Conservation (phyloP, 2,329 filamentous ascomycete genomes). For the Mycosphaerella sp. region DNA sequence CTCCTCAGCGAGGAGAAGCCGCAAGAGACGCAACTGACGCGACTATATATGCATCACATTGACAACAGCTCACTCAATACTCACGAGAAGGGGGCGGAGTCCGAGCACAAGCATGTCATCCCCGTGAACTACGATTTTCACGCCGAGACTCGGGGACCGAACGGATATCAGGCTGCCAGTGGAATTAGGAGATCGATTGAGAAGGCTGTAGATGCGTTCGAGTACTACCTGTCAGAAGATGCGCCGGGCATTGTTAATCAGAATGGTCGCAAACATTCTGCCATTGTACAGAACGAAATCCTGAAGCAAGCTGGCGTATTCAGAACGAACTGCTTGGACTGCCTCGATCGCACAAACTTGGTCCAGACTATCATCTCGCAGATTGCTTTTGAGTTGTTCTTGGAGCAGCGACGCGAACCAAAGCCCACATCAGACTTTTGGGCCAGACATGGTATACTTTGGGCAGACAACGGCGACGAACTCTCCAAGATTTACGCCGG, state of each 20-base stretch:
- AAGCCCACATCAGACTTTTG: slow-evolving; percentile 71
- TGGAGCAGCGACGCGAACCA: slow-evolving; percentile 63
- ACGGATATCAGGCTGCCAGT: slow-evolving; percentile 84
- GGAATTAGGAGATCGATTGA: slow-evolving; percentile 75
- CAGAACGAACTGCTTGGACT: slow-evolving; percentile 92
- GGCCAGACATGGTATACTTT: slow-evolving; percentile 84
- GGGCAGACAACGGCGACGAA: slow-evolving; percentile 95
- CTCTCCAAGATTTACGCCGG: slow-evolving; percentile 94
- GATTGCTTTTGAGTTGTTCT: slow-evolving; percentile 82
- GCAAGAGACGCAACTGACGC: slow-evolving; percentile 76
- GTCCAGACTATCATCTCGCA: slow-evolving; percentile 94
- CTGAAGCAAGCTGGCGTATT: slow-evolving; percentile 94
- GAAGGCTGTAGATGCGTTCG: slow-evolving; percentile 75
- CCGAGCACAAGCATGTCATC: slow-evolving; percentile 67
- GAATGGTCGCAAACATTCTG: slow-evolving; percentile 36
- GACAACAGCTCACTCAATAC: slow-evolving; percentile 63
- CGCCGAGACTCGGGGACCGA: slow-evolving; percentile 79
- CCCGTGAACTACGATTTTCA: slow-evolving; percentile 95
- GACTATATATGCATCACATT: slow-evolving; percentile 73
- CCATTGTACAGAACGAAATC: slow-evolving; percentile 43
- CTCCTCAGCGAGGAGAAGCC: slow-evolving; percentile 85
- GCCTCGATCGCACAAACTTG: slow-evolving; percentile 88
- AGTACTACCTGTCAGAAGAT: slow-evolving; percentile 82
- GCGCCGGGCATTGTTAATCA: slow-evolving; percentile 46
- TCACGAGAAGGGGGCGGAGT: slow-evolving; percentile 38